Evolutionary conservation across 1,139 yeast genomes (phyloP), one percentile per base, ranked within the genome.

Genomic region (Zygosaccharomyces sapae): DNA sequence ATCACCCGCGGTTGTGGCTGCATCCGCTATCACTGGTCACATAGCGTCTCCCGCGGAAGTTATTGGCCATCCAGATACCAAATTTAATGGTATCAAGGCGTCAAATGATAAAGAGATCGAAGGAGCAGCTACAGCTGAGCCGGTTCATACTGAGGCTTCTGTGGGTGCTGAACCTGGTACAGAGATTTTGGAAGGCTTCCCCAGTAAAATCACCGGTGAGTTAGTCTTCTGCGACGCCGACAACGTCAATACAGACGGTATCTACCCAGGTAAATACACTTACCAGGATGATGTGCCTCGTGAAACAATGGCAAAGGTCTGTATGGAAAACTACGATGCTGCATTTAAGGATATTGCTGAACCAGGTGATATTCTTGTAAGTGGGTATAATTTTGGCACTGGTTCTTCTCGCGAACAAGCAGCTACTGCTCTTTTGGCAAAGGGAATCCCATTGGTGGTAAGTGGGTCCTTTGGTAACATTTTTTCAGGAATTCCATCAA

Each of bases 351-450:
- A 70, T 42, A 89, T 88, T 73, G 87, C 95, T 36, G 75, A 81
- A 55, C 78, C 95, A 5, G 88, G 95, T 47, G 99, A 92, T 67
- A 89, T 92, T 55, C 80, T 92, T 48, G 79, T 92, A 45, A 81
- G 92, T 48, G 99, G 99, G 18, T 94, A 73, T 74, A 94, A 94
- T 67, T 92, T 92, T 64, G 98, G 98, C 58, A 90, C 97, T 16
- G 98, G 98, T 39, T 89, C 97, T 5, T 88, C 96, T n/a, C 83
- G 98, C 71, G 98, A 92, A 69, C 98, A 92, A 71, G 98, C 98
- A 2, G 98, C 98, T 34, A 92, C 98, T 27, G 90, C 95, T 39
- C 86, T 94, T 53, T 75, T 92, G 55, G 97, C 98, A 34, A 80
- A 95, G 61, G 97, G 90, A 50, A 88, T 92, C 79, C 81, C 82